Evolutionary conservation across 129 eudicot genomes (phyloP).

Genomic region (Calendula officinalis): DNA sequence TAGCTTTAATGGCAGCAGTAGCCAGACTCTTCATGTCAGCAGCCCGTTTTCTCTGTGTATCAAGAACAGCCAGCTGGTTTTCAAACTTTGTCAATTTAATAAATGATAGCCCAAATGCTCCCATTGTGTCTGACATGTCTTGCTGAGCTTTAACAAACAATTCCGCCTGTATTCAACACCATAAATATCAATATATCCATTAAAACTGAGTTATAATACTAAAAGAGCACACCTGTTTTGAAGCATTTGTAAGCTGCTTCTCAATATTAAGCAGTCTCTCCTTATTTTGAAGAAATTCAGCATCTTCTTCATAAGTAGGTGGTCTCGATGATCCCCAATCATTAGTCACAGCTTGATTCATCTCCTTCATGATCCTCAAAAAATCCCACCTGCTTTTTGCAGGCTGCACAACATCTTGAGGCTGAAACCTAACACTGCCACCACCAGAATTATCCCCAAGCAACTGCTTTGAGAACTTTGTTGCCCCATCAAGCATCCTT

Average conservation of each 20-base stretch:
- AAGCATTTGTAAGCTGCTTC: slow-evolving; percentile 60
- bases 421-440: slow-evolving; percentile 40
- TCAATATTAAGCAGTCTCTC: slow-evolving; percentile 61
- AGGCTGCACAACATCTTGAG: slow-evolving; percentile 74
- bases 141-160: slow-evolving; percentile 77
- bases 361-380: slow-evolving; percentile 76
- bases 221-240: slow-evolving; percentile 56
- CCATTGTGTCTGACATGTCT: slow-evolving; percentile 85
- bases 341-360: slow-evolving; percentile 71
- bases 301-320: slow-evolving; percentile 65
- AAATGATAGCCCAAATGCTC: slow-evolving; percentile 78
- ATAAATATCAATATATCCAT: slow-evolving; percentile 10
- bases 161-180: slow-evolving; percentile 56
- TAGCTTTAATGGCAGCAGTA: slow-evolving; percentile 75
- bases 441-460: slow-evolving; percentile 52
- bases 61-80: slow-evolving; percentile 58
- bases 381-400: slow-evolving; percentile 87
- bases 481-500: slow-evolving; percentile 86
- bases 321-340: slow-evolving; percentile 76
- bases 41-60: slow-evolving; percentile 64
- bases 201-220: no score
- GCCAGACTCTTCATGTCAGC: slow-evolving; percentile 79
- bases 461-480: slow-evolving; percentile 70
- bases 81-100: slow-evolving; percentile 83
- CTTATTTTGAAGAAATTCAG: slow-evolving; percentile 67